Evolutionary conservation across 805 yeast genomes (phyloP), one percentile per base, ranked within the genome.

Genomic region (Kazachstania viticola): DNA sequence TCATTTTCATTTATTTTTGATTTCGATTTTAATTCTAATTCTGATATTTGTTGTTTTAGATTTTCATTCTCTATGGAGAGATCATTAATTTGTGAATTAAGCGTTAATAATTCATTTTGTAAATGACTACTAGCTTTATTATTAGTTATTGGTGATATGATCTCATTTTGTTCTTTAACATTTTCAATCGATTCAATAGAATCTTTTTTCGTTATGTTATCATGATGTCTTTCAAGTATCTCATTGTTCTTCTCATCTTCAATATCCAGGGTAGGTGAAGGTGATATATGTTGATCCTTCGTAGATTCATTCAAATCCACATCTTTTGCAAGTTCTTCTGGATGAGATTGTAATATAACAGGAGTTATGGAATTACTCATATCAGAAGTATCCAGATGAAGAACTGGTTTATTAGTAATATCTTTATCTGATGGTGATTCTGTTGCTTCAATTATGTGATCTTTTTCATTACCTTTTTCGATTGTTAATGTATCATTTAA

Each of bases 11-110:
- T 21, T 13, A 3, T 9, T 9, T 9, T 8, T 12, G 19, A 7
- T 11, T 19, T 23, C 13, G 30, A 30, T 14, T 52, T 53, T 9
- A 49, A 35, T 32, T 71, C 65, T 73, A 80, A 68, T 34, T 59
- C 62, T 4, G 60, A 48, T 8, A 66, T 38, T 32, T 57, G 54
- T 27, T 52, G 58, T 36, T 56, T 61, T 44, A 53, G 46, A n/a
- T 35, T 47, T 30, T 51, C 65, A 34, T 58, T 50, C 31, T 53
- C 55, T 17, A 53, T 42, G 4, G 58, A 49, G 11, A 53, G 40
- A 2, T 43, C 32, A 13, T 49, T 45, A 14, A 51, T 29, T 29
- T 55, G 49, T 12, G 46, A 29, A 21, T 48, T 43, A 28, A 54
- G 27, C 8, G 41, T 34, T 13, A 38, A 33, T 21, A 51, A 33